These are phyloP conservation scores for Russula abietina DNA, from an alignment of 768 basidiomycete genomes.

Conservation along the genomic window DNA sequence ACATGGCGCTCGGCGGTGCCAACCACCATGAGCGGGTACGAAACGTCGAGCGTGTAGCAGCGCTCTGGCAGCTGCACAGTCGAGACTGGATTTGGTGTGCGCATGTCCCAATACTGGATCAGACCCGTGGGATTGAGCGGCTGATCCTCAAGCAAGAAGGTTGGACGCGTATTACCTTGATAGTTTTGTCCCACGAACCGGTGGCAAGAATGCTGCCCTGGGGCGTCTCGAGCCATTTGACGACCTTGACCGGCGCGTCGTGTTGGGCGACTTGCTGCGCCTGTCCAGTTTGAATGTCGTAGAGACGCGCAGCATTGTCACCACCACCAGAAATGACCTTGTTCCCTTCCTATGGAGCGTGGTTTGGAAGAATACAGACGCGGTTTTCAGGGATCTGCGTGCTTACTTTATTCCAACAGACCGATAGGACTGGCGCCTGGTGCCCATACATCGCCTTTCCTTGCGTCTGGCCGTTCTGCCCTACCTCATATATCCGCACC, in stretches of 20 bases:
- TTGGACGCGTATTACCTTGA: constrained; percentile 59
- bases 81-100: constrained; percentile 67
- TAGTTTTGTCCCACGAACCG: constrained; percentile 96
- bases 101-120: constrained; percentile 86
- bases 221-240: constrained; percentile 74
- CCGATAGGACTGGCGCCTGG: constrained; percentile 80
- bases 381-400: not conserved
- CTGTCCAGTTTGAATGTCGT: constrained; percentile 80
- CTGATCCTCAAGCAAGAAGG: not conserved
- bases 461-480: constrained; percentile 68
- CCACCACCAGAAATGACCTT: constrained; percentile 90
- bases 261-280: constrained; percentile 82
- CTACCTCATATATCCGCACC: constrained; percentile 92
- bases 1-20: constrained; percentile 92
- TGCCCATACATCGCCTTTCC: constrained; percentile 89
- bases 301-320: constrained; percentile 93
- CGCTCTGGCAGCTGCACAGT: constrained; percentile 82
- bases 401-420: constrained; percentile 87
- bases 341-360: constrained; percentile 65
- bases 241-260: constrained; percentile 80
- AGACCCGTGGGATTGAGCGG: constrained; percentile 1
- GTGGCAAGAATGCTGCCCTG: constrained; percentile 77
- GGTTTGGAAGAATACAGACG: constrained; percentile 7
- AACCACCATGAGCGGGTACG: constrained; percentile 80
- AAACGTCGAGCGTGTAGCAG: constrained; percentile 81